These are phyloP conservation scores for Psilocybe mexicana DNA, from an alignment of 1,284 basidiomycete genomes.

Conservation along the genomic window DNA sequence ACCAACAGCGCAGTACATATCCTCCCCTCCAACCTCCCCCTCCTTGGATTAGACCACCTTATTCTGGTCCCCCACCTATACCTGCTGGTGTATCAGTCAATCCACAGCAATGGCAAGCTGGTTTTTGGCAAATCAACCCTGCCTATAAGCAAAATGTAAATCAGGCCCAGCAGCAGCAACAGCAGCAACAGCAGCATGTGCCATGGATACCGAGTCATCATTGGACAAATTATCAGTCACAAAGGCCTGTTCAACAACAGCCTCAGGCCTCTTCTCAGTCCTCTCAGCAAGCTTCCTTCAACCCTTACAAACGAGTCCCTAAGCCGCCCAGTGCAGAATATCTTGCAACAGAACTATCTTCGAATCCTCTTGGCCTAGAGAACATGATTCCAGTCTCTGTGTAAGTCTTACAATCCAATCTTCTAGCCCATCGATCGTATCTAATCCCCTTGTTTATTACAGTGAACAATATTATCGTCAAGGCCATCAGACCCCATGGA, in stretches of 20 bases:
- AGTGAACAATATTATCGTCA: constrained; percentile 40
- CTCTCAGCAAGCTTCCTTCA: constrained; percentile 39
- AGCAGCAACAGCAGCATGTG: constrained; percentile 20
- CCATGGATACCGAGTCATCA: constrained; percentile 41
- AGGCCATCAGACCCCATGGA: constrained; percentile 36
- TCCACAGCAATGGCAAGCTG: constrained; percentile 47
- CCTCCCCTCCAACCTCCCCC: background rate
- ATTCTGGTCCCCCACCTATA: constrained; percentile 44
- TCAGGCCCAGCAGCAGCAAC: constrained; percentile 20
- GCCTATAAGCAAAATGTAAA: constrained; percentile 34
- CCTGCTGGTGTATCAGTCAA: constrained; percentile 43
- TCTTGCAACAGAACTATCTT: constrained; percentile 51
- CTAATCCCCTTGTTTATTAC: constrained; percentile 12
- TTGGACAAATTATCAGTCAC: constrained; percentile 33
- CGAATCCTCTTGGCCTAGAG: constrained; percentile 65
- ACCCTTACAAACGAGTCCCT: constrained; percentile 62
- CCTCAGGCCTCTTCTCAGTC: constrained; percentile 13
- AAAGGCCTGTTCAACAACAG: constrained; percentile 24
- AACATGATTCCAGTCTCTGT: constrained; percentile 56
- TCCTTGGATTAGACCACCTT: constrained; percentile 32
- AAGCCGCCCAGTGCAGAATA: constrained; percentile 62
- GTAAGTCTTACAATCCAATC: constrained; percentile 41
- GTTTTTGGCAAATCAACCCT: constrained; percentile 50
- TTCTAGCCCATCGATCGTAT: constrained; percentile 3
- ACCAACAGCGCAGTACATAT: constrained; percentile 6